These are phyloP conservation scores for Acanthamoeba royreba DNA, from an alignment of 208 protist species.

Conservation along the genomic window DNA sequence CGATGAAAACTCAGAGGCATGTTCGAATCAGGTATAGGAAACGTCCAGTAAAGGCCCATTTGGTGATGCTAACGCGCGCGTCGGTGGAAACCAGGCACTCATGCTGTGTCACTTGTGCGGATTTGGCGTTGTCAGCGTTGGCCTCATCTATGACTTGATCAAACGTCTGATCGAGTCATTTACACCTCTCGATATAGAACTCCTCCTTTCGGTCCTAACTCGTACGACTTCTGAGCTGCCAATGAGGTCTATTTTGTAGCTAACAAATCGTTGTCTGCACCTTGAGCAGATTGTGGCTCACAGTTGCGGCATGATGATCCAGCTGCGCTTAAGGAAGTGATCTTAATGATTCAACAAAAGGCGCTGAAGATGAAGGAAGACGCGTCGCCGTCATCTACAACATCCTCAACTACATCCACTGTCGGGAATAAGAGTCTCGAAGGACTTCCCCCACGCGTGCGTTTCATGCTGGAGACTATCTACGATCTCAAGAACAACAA, in stretches of 20 bases:
- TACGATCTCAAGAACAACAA: constrained; percentile 46
- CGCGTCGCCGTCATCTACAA: neutral
- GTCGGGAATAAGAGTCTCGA: neutral
- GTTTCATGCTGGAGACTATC: constrained; percentile 38
- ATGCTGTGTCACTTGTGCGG: neutral
- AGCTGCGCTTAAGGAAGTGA: constrained; percentile 18
- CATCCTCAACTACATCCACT: neutral
- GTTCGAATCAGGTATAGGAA: neutral
- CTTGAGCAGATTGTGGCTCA: neutral
- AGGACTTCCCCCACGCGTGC: neutral
- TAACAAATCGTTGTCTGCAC: no score
- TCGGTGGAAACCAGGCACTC: neutral
- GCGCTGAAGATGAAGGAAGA: neutral
- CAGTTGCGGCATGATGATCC: neutral
- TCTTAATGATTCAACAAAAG: neutral
- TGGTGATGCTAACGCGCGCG: neutral
- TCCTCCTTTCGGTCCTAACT: neutral
- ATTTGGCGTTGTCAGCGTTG: neutral
- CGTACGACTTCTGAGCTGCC: neutral
- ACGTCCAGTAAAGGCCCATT: no score
- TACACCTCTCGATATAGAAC: neutral
- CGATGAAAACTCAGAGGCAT: neutral
- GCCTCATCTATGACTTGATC: neutral
- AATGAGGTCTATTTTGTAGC: no score
- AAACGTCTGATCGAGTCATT: neutral